Conservation (phyloP, 306 rosid genomes). For the Rubus idaeus region DNA sequence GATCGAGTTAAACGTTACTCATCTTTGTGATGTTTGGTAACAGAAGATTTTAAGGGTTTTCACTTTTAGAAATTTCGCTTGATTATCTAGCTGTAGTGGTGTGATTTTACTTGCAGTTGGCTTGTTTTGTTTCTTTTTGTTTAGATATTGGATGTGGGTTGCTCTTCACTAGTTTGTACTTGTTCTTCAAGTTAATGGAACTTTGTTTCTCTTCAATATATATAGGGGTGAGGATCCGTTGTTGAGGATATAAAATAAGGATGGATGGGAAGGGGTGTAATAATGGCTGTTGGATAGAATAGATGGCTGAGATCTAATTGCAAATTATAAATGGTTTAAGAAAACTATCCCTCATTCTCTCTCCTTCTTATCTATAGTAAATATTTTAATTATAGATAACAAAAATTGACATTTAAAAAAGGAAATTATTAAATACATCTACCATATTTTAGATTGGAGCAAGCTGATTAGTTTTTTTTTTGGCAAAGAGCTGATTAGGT, state of each 20-base stretch:
- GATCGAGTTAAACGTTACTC: neutral
- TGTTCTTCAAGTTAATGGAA: neutral
- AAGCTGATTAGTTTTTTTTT: no score
- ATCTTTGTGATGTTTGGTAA: neutral
- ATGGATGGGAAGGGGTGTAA: neutral
- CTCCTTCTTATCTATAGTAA: no score
- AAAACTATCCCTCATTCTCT: neutral
- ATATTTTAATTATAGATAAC: no score
- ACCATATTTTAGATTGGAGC: no score
- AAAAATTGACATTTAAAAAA: no score
- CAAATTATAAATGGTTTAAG: no score
- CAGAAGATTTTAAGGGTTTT: neutral
- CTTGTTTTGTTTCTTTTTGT: neutral
- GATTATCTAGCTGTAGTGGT: neutral
- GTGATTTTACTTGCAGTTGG: neutral
- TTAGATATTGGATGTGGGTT: neutral
- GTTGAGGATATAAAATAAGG: neutral
- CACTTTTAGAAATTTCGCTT: neutral
- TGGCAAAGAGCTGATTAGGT: no score
- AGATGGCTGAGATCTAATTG: neutral
- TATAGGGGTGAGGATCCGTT: no score
- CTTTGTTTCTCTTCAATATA: no score
- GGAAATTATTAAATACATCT: no score
- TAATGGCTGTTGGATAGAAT: neutral
- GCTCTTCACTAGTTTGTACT: no score